Base-by-base conservation (phyloP, 1,139 yeast species). In the Taphrina betulina region DNA sequence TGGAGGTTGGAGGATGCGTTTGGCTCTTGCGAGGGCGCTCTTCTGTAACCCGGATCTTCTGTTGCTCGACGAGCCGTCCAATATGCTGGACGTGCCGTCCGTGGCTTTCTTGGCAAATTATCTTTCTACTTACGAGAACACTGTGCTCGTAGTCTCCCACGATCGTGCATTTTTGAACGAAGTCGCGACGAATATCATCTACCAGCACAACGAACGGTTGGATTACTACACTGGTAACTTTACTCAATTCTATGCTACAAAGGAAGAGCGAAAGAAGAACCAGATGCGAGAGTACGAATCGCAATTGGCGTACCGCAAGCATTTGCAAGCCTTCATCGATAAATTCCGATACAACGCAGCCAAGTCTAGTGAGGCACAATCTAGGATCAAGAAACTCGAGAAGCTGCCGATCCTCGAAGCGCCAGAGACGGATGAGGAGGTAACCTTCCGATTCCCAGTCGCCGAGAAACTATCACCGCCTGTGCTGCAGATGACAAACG, bases 1-100 rank as follows among this genome's bases (percentile, higher is more conserved):
- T 56, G 98, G 98, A 79, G 98, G 98, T 82, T 92, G 98, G 98
- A 84, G 98, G 79, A 92, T 92, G 98, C 85, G 98, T 76, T 78
- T 92, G 63, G 87, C 97, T n/a, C 78, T 92, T 61, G 98, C 98
- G 2, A 81, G 98, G 73, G 98, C 98, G 0, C 78, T 92, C 69
- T 92, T 92, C 77, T 92, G 96, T 78, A 85, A 87, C 69, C 98
- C 98, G 0, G 98, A 94, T 70, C 77, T 92, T 63, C 76, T 92
- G 64, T 75, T 92, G 67, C 78, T 92, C 63, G 98, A 92, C 80
- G 98, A 92, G 78, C 98, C 98, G 66, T 90, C 98, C 63, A 92
- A 92, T 83, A 92, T 90, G 96, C 85, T 92, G 95, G 98, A 92
- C 80, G 96, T 92, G 71, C 98, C 98, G 29, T 90, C 97, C 54